These are phyloP conservation scores for Ustilago vetiveriae DNA, from an alignment of 1,284 basidiomycete species.

Conservation along the genomic window DNA sequence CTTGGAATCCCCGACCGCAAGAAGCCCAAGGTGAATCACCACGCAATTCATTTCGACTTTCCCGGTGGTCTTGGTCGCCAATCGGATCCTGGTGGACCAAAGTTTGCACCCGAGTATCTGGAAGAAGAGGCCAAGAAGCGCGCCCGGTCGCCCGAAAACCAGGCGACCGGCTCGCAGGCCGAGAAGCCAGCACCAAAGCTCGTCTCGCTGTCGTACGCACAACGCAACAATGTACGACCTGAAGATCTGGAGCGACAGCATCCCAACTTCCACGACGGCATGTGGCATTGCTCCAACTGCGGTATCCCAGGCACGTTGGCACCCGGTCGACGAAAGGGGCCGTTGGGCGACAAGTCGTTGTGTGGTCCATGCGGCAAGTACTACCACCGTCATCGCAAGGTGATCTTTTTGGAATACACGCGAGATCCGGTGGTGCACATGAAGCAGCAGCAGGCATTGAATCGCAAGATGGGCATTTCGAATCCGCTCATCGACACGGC, in stretches of 20 bases:
- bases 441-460: conserved; percentile 46
- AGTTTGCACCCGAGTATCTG: conserved; percentile 44
- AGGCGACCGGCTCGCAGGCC: conserved; percentile 36
- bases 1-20: conserved; percentile 47
- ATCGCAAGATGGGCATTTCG: conserved; percentile 40
- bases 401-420: conserved; percentile 57
- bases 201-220: conserved; percentile 43
- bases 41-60: conserved; percentile 60
- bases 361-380: conserved; percentile 88
- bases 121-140: conserved; percentile 51
- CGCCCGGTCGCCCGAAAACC: conserved; percentile 44
- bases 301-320: conserved; percentile 61
- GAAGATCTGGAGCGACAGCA: conserved; percentile 64
- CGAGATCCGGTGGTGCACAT: conserved; percentile 57
- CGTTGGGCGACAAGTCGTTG: conserved; percentile 86
- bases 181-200: conserved; percentile 42
- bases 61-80: conserved; percentile 62
- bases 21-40: conserved; percentile 50
- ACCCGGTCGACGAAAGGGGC: conserved; percentile 74
- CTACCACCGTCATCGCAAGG: conserved; percentile 62
- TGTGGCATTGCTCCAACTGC: conserved; percentile 66
- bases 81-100: conserved; percentile 48
- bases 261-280: conserved; percentile 62
- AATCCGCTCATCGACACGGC: conserved; percentile 42
- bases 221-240: conserved; percentile 54